Evolutionary conservation across 2,329 filamentous ascomycete genomes (phyloP), one percentile per base, ranked within the genome.

Genomic region (Myotisia sp.): DNA sequence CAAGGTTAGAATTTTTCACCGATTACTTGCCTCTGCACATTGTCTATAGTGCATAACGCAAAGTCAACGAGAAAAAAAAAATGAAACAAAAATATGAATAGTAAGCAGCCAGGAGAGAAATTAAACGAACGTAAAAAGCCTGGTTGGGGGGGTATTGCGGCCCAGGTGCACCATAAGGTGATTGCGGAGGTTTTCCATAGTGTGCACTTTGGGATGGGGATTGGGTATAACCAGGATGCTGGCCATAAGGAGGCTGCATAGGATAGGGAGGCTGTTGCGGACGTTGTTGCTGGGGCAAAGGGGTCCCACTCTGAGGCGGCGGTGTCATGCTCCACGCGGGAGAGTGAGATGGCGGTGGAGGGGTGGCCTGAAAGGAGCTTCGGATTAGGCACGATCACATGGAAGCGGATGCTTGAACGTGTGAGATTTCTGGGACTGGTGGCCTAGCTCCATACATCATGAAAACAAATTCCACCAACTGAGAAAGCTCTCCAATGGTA

Each of bases 361-460:
- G 35, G n/a, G 36, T 34, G 14, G 29, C 37, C 29, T 37, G 39
- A 22, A 23, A 27, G 24, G 18, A 27, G 26, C 12, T 34, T 34
- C 32, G 36, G 17, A 18, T 34, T 34, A 34, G 32, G 32, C 13
- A 34, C 22, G 23, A 8, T 26, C 27, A n/a, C n/a, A 34, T 34
- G 22, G 32, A 24, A 34, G 29, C 24, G 22, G n/a, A 42, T 40
- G 39, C 34, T 43, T 39, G 22, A 39, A 47, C 46, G 62, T 63
- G 51, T 68, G 74, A 44, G 69, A 63, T 58, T 73, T 68, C 55
- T 74, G 73, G 48, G 63, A 59, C 40, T 53, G 56, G 6, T 4
- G 32, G 26, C 14, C n/a, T n/a, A n/a, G n/a, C n/a, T n/a, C n/a
- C n/a, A n/a, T n/a, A n/a, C n/a, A n/a, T n/a, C n/a, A n/a, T n/a